These are phyloP conservation scores for Saccharomyces hybrid DNA, from an alignment of 1,139 yeast species.

Conservation along the genomic window DNA sequence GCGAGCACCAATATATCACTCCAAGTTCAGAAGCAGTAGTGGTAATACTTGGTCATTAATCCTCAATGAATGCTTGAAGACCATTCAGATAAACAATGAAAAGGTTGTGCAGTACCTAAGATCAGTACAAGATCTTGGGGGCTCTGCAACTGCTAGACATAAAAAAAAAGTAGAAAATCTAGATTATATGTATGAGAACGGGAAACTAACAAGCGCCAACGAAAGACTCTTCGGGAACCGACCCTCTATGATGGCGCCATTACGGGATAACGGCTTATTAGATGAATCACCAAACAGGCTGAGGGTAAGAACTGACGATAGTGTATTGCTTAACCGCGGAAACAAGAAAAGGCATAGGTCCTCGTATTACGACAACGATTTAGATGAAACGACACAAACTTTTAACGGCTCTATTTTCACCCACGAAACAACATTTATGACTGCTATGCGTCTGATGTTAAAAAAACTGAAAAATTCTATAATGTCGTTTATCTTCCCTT, in stretches of 20 bases:
- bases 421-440: slow-evolving; percentile 21
- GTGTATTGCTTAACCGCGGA: slow-evolving; percentile 2
- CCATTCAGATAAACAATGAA: slow-evolving; percentile 35
- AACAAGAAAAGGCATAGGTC: slow-evolving; percentile 9
- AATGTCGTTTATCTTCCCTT: slow-evolving; percentile 24
- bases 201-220: slow-evolving; percentile 3
- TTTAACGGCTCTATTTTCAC: slow-evolving; percentile 19
- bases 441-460: slow-evolving; percentile 12
- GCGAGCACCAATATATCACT: slow-evolving; percentile 48
- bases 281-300: not conserved
- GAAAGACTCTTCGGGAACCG: slow-evolving; percentile 25
- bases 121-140: slow-evolving; percentile 13
- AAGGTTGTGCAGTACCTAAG: slow-evolving; percentile 22
- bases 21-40: slow-evolving; percentile 35
- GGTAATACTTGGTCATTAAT: slow-evolving; percentile 51
- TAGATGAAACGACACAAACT: slow-evolving; percentile 13
- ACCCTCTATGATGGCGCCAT: slow-evolving; percentile 11
- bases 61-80: slow-evolving; percentile 50
- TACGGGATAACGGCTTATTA: not conserved
- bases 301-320: not conserved
- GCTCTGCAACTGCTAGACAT: not conserved
- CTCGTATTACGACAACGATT: slow-evolving; percentile 5
- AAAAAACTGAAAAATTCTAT: slow-evolving; percentile 10
- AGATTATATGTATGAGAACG: not conserved
- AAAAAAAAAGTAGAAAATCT: not conserved